phyloP scores from a whole-genome alignment of 1,284 basidiomycete species.

The Neonothopanus nambi region DNA sequence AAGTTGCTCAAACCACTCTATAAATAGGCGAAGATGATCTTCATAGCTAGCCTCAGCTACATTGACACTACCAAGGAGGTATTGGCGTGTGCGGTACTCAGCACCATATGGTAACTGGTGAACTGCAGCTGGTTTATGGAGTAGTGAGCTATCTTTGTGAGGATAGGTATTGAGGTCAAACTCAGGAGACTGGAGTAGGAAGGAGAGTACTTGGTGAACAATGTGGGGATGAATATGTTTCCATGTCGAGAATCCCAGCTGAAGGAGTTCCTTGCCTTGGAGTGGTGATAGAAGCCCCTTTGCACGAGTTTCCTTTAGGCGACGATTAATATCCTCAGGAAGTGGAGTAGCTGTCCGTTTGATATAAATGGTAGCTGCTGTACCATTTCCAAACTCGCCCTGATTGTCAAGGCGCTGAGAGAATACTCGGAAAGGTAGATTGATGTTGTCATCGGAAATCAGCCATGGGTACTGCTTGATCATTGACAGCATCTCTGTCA shows the following conservation, averaged over 20 bases:
- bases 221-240: constrained; percentile 13
- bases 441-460: constrained; percentile 36
- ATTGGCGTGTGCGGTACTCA: constrained; percentile 27
- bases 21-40: constrained; percentile 11
- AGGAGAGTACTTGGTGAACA: constrained; percentile 23
- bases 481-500: neutral
- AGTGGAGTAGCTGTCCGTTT: constrained; percentile 22
- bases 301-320: constrained; percentile 20
- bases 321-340: constrained; percentile 17
- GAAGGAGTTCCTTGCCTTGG: constrained; percentile 1
- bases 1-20: constrained; percentile 13
- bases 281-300: constrained; percentile 24
- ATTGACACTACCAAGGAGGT: constrained; percentile 32
- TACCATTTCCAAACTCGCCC: constrained; percentile 35
- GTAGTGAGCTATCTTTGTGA: constrained; percentile 11
- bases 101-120: constrained; percentile 26
- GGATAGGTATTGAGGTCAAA: constrained; percentile 22
- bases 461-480: constrained; percentile 10
- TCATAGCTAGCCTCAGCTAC: constrained; percentile 28
- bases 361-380: constrained; percentile 35
- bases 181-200: constrained; percentile 27
- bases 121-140: constrained; percentile 27
- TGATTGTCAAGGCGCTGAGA: constrained; percentile 36
- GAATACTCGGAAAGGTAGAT: constrained; percentile 34
- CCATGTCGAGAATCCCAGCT: no score